A percentile compares a stretch with the other conserved stretches of the same genome.
phyloP scores from a whole-genome alignment of 176 grass and related monocot genomes.

The Zoysia japonica region DNA sequence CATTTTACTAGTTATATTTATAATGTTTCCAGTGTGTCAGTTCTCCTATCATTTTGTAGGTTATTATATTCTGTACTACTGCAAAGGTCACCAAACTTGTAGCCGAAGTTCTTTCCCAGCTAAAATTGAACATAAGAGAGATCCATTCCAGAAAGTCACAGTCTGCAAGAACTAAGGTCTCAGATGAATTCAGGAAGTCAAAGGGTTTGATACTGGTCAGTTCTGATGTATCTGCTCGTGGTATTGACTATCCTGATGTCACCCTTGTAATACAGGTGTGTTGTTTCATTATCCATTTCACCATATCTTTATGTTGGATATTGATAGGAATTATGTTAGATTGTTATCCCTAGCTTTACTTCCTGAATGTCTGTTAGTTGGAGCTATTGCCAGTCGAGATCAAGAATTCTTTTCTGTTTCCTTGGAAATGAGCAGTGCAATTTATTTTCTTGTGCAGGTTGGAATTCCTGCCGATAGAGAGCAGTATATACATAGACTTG shows the following conservation, averaged over 20 bases:
- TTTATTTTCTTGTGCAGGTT: conserved; percentile 48
- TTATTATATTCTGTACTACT: conserved; percentile 95
- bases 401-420: too few species aligned
- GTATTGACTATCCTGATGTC: conserved; percentile 95
- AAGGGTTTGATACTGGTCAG: conserved; percentile 92
- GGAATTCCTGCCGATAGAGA: conserved; percentile 78
- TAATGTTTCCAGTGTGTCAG: conserved; percentile 17
- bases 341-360: too few species aligned
- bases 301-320: too few species aligned
- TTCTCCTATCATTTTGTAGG: conserved; percentile 53
- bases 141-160: conserved; percentile 95
- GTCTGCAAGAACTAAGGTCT: conserved; percentile 80
- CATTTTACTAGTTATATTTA: not conserved
- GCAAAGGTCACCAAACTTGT: conserved; percentile 89
- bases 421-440: not conserved
- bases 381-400: too few species aligned
- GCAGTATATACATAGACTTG: conserved; percentile 95
- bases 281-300: not conserved
- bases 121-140: conserved; percentile 82
- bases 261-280: conserved; percentile 82
- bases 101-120: conserved; percentile 64
- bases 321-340: too few species aligned
- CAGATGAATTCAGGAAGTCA: conserved; percentile 85
- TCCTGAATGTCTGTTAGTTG: too few species aligned
- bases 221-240: conserved; percentile 94